These are phyloP conservation scores for Blastocystis sp. DNA, from an alignment of 352 stramenopile genomes.

Conservation along the genomic window DNA sequence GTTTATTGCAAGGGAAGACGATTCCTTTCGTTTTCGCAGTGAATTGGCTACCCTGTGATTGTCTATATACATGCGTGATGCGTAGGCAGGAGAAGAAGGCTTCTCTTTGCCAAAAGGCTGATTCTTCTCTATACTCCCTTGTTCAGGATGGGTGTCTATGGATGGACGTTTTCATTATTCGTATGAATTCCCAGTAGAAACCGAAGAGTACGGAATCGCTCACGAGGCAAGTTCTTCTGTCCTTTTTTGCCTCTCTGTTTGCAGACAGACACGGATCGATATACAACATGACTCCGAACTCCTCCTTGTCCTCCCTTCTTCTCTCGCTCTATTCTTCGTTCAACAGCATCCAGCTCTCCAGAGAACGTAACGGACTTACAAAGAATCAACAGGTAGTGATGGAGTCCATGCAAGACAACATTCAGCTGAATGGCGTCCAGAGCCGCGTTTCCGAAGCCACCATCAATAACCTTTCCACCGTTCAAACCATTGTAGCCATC, in stretches of 20 bases:
- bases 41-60: slow-evolving; percentile 26
- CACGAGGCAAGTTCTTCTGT: slow-evolving; percentile 8
- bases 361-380: not conserved
- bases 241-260: slow-evolving; percentile 58
- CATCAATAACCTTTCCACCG: not conserved
- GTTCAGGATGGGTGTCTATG: slow-evolving; percentile 37
- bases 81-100: not conserved
- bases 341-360: slow-evolving; percentile 3
- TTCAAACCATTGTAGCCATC: slow-evolving; percentile 18
- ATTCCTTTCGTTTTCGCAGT: not conserved
- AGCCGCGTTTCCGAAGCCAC: not conserved
- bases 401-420: not conserved
- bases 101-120: not conserved
- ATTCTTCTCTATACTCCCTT: slow-evolving; percentile 38
- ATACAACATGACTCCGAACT: slow-evolving; percentile 8
- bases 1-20: not conserved
- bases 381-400: not conserved
- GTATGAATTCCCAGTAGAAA: not conserved
- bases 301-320: slow-evolving; percentile 7
- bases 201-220: not conserved
- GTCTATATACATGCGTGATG: not conserved
- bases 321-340: slow-evolving; percentile 44
- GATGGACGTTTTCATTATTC: slow-evolving; percentile 7
- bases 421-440: not conserved
- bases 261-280: slow-evolving; percentile 52